Evolutionary conservation across 441 rosid genomes (phyloP), one percentile per base, ranked within the genome.

Genomic region (Gossypium laxum): DNA sequence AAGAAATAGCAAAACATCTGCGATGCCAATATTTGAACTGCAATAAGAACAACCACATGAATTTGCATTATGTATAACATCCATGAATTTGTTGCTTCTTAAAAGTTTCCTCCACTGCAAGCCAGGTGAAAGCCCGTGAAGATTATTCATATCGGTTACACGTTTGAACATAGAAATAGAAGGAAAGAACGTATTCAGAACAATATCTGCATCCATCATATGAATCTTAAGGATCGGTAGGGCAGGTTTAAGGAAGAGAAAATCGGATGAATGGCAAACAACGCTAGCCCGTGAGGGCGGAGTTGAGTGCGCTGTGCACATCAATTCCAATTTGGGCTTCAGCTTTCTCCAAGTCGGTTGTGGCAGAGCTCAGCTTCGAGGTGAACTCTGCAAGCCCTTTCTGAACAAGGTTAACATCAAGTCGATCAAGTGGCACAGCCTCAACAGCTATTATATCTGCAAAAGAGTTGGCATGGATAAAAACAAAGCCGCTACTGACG

Each of bases 291-390:
- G 86, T 64, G 30, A 88, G 85, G 22, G 88, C 88, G 1, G 80
- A 61, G 70, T 82, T 84, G 71, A 87, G 86, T 34, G 83, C 87
- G 59, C 84, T 80, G 69, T 84, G 87, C 60, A 81, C 82, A 64
- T 81, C 86, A 18, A 87, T 71, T n/a, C 89, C 91, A 59, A 87
- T 85, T 83, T 86, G 91, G 4, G 88, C 91, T 77, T 86, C 88
- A 6, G 88, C 88, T 83, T 81, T 87, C 80, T 83, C 88, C 80
- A 80, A 55, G 71, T 84, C 88, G 0, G 89, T 84, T 4, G 86
- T 41, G 1, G 91, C 91, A 5, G 83, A 82, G 62, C 70, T 79
- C 32, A 83, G 81, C 78, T 85, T 82, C 85, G 80, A 89, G 30
- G 79, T 78, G 86, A 83, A 89, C 50, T 89, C 84, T 18, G 88